Evolutionary conservation across 768 basidiomycete species (phyloP).

Genomic region (Rhizopogon vinicolor): DNA sequence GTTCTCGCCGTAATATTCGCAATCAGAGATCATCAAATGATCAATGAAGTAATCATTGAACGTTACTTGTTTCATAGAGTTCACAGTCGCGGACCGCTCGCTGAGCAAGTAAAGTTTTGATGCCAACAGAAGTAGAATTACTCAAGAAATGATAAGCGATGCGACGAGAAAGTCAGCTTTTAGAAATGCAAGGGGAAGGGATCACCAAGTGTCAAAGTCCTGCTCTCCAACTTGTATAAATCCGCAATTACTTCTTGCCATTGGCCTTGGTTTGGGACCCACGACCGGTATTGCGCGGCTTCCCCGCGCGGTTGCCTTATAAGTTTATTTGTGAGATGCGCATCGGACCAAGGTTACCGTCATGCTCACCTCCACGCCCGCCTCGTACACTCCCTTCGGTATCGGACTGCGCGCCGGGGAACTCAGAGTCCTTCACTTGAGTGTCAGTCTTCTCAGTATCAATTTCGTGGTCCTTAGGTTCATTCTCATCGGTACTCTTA

Average conservation of each 20-base stretch:
- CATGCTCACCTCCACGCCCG: slow-evolving; percentile 12
- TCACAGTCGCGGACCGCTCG: background rate
- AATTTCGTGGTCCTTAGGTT: slow-evolving; percentile 17
- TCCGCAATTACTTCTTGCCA: background rate
- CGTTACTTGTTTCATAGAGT: background rate
- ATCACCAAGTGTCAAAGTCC: background rate
- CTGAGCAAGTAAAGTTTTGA: background rate
- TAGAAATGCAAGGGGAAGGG: background rate
- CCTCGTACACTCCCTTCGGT: slow-evolving; percentile 5
- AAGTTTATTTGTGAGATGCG: background rate
- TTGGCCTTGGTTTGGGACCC: background rate
- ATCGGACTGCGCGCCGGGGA: slow-evolving; percentile 13
- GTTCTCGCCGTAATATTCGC: background rate
- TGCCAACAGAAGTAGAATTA: background rate
- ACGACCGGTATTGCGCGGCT: background rate
- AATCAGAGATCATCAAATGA: too few species aligned
- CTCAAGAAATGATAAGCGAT: background rate
- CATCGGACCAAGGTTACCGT: background rate
- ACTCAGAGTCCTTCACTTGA: slow-evolving; percentile 3
- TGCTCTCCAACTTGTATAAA: background rate
- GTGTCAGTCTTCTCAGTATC: slow-evolving; percentile 21
- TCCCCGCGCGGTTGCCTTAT: background rate
- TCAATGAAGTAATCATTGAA: too few species aligned
- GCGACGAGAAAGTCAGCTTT: background rate
- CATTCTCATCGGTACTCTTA: slow-evolving; percentile 19